Evolutionary conservation across 2,329 filamentous ascomycete species (phyloP), one percentile per base, ranked within the genome.

Genomic region (Rhinocladiella mackenziei): DNA sequence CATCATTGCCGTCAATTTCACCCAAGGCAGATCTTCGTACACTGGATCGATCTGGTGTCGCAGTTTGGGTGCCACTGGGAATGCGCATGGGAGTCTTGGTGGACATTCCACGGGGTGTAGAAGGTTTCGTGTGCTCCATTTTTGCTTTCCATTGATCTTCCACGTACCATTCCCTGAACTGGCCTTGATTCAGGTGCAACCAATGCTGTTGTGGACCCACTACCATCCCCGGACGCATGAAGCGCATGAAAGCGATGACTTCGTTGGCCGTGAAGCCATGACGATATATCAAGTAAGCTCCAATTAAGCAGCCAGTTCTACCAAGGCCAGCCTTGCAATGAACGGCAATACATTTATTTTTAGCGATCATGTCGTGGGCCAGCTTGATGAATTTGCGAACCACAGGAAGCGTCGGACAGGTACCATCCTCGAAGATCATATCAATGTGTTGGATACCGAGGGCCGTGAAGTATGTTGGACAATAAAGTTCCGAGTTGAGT

Each of bases 371-470:
- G 62, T 94, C 86, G 62, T 97, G 92, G 1, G 92, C 89, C 47
- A 98, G 76, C 56, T 87, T 87, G 65, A 98, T 91, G 64, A 98
- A 98, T 63, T 89, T 89, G 56, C 87, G 82, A 19, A 98, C 92
- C n/a, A 89, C 83, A 13, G 80, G 80, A 39, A 98, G 73, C 2
- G 88, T 82, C 15, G 92, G 92, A 65, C 92, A 98, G 3, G 92
- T 98, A 54, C 92, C 92, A 59, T 98, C 92, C 60, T 97, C 92
- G 62, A 98, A 98, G 60, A 98, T 97, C 92, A 98, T 98, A 69
- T 98, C 92, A 29, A 97, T 75, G 63, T 98, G 92, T 59, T 89
- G 83, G 61, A 98, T 97, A 20, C 91, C 91, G 39, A 98, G 75
- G 3, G 89, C 87, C 53, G 91, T 92, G 65, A 98, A 98, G 71